phyloP scores from a whole-genome alignment of 2,329 filamentous ascomycete species.

The Hypoxylon sp. region DNA sequence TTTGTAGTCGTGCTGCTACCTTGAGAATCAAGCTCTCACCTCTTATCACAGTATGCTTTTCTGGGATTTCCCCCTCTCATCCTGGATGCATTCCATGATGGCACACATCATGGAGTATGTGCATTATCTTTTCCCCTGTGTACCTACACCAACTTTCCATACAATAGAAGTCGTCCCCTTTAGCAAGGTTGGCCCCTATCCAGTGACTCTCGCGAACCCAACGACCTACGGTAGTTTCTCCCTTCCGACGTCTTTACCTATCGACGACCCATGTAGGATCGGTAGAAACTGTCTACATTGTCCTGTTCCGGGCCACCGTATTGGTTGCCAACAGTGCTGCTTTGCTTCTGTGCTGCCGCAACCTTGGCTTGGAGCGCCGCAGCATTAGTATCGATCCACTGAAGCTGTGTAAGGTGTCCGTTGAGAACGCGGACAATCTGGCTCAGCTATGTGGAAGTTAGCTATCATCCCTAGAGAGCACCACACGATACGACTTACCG shows the following conservation, averaged over 20 bases:
- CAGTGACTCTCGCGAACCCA: not conserved
- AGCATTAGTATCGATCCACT: conserved; percentile 91
- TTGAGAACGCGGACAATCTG: conserved; percentile 97
- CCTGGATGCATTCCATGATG: conserved; percentile 23
- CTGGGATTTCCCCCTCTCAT: conserved; percentile 11
- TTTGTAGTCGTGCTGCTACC: conserved; percentile 32
- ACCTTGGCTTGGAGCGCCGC: conserved; percentile 86
- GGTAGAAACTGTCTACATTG: conserved; percentile 89
- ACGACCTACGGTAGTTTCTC: not conserved
- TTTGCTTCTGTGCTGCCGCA: conserved; percentile 81
- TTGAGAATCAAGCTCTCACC: conserved; percentile 39
- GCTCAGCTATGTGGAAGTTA: conserved; percentile 71
- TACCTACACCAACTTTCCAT: conserved; percentile 21
- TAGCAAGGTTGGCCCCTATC: conserved; percentile 3
- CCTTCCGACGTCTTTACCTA: conserved; percentile 26
- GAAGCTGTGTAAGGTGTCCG: conserved; percentile 88
- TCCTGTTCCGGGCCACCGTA: conserved; percentile 73
- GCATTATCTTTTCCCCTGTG: conserved; percentile 21
- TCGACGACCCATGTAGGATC: conserved; percentile 81
- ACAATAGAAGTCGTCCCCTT: conserved; percentile 4
- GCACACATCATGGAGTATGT: conserved; percentile 17
- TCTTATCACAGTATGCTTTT: conserved; percentile 28
- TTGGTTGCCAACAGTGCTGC: conserved; percentile 69
- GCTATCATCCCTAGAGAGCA: not conserved
- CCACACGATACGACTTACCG: conserved; percentile 65